phyloP scores from a whole-genome alignment of 345 rosid species.

The Eucalyptus albens region DNA sequence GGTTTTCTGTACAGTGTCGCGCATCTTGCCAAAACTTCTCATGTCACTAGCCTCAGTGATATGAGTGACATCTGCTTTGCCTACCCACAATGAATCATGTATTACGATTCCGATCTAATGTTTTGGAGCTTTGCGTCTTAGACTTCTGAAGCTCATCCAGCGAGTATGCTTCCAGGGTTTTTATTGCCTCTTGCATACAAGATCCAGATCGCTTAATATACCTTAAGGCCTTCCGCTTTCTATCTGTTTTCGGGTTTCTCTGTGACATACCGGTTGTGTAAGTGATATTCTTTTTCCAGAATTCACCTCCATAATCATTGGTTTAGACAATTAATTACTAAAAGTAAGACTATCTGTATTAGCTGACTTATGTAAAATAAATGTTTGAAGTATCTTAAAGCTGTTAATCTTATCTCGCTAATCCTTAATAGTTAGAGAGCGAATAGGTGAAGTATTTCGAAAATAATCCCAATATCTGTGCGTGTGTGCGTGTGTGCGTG shows the following conservation, averaged over 20 bases:
- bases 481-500: accelerated
- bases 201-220: neutral
- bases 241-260: neutral
- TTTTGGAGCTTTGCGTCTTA: neutral
- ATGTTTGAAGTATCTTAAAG: neutral
- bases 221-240: neutral
- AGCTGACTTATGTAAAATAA: neutral
- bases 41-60: neutral
- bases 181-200: neutral
- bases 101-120: neutral
- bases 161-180: neutral
- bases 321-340: neutral
- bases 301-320: neutral
- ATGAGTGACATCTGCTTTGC: neutral
- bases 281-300: neutral
- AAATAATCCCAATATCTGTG: neutral
- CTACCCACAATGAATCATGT: neutral
- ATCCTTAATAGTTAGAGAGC: neutral
- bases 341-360: neutral
- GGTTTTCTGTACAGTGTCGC: neutral
- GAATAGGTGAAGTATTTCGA: neutral
- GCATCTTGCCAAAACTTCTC: neutral
- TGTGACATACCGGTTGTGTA: neutral
- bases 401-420: neutral
- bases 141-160: neutral